A percentile compares a stretch with the other conserved stretches of the same genome.
phyloP scores from a whole-genome alignment of 78 protist species.

The Dictyostelium firmibasis region DNA sequence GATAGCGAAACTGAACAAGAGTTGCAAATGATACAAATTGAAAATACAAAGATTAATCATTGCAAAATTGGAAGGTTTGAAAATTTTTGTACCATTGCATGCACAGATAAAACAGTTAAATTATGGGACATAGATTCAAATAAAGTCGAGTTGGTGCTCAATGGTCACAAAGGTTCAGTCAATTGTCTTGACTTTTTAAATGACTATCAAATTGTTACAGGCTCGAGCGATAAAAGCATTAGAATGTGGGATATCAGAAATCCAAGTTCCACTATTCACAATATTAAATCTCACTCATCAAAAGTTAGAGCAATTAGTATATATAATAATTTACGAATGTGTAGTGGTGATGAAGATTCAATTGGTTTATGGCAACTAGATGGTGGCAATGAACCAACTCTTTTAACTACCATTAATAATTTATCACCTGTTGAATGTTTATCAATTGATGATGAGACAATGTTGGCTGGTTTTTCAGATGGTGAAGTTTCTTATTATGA shows the following conservation, averaged over 20 bases:
- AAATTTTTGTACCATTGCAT: neutral
- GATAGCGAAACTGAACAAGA: constrained; percentile 17
- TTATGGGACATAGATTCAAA: constrained; percentile 26
- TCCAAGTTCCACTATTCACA: neutral
- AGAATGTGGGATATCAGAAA: constrained; percentile 43
- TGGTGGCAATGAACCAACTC: neutral
- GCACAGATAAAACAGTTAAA: constrained; percentile 43
- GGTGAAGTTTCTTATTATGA: constrained; percentile 45
- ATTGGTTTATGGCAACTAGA: neutral
- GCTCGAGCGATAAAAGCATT: constrained; percentile 37
- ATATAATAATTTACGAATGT: neutral
- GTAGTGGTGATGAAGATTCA: neutral
- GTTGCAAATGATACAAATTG: constrained; percentile 10
- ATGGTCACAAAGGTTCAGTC: constrained; percentile 11
- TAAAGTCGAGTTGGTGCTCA: neutral
- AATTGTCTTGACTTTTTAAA: constrained; percentile 45
- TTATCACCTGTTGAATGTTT: neutral
- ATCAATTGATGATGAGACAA: constrained; percentile 17
- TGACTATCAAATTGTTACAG: constrained; percentile 5
- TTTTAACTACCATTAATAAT: neutral
- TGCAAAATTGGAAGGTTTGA: neutral
- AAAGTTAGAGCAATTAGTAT: neutral
- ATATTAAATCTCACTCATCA: neutral
- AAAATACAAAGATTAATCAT: constrained; percentile 18
- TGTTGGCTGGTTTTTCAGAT: constrained; percentile 20